A percentile compares a stretch with the other conserved stretches of the same genome.
phyloP scores from a whole-genome alignment of 257 asterid genomes.

The Echium plantagineum region DNA sequence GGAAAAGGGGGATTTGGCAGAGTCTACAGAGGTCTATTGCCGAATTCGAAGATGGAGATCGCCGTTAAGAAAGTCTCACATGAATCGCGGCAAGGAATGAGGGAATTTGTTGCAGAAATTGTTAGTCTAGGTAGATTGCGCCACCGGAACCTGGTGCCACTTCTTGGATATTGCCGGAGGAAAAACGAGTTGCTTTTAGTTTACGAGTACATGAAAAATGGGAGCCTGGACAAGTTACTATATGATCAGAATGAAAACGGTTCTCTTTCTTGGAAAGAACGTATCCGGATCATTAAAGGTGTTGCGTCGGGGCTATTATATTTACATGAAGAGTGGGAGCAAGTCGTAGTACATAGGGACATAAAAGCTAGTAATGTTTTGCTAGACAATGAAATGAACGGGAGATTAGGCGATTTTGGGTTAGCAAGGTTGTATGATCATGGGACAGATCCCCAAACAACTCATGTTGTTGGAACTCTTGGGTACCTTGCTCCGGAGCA shows the following conservation, averaged over 20 bases:
- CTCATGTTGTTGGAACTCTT: not conserved
- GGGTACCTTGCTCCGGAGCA: not conserved
- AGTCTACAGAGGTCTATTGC: not conserved
- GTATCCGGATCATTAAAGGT: not conserved
- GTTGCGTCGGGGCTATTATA: not conserved
- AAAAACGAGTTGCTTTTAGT: not conserved
- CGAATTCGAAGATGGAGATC: not conserved
- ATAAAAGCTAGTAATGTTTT: not conserved
- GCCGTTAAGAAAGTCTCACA: not conserved
- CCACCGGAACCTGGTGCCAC: not conserved
- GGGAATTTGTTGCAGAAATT: not conserved
- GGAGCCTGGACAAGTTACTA: not conserved
- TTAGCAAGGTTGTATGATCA: not conserved
- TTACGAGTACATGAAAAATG: not conserved
- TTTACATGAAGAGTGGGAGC: not conserved
- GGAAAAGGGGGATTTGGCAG: not conserved
- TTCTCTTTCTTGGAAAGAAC: not conserved
- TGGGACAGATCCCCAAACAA: not conserved
- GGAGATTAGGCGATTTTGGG: not conserved
- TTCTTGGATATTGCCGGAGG: not conserved
- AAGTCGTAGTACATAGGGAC: not conserved
- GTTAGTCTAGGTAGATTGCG: not conserved
- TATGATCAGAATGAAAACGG: not conserved
- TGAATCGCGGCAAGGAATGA: not conserved
- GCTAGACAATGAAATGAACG: not conserved